A percentile compares a stretch with the other conserved stretches of the same genome.
These are phyloP conservation scores for Aureobasidium sp. DNA, from an alignment of 2,329 filamentous ascomycete species.

Conservation along the genomic window DNA sequence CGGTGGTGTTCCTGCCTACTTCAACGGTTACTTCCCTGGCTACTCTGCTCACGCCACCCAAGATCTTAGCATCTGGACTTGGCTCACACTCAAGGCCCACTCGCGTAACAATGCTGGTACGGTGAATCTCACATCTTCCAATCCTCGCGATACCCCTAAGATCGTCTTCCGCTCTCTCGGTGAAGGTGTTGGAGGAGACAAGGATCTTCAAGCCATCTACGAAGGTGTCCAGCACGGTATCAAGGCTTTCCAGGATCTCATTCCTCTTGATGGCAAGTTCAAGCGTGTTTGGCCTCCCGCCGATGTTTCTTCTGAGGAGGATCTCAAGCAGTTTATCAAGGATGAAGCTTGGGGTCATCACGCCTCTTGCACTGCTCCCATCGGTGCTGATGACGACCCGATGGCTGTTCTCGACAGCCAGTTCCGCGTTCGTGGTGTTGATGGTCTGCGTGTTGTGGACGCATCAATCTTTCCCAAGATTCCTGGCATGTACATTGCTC, in stretches of 20 bases:
- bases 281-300: slow-evolving; percentile 48
- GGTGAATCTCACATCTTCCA: slow-evolving; percentile 65
- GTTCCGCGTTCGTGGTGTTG: slow-evolving; percentile 45
- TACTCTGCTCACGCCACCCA: slow-evolving; percentile 53
- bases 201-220: slow-evolving; percentile 56
- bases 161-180: slow-evolving; percentile 70
- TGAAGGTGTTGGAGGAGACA: slow-evolving; percentile 45
- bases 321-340: slow-evolving; percentile 54
- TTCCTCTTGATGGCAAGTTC: slow-evolving; percentile 50
- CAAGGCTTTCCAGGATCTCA: slow-evolving; percentile 35
- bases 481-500: slow-evolving; percentile 30
- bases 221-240: slow-evolving; percentile 64
- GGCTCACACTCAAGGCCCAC: slow-evolving; percentile 67
- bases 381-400: slow-evolving; percentile 48
- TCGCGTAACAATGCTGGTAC: slow-evolving; percentile 68
- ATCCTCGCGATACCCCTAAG: slow-evolving; percentile 69
- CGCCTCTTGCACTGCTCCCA: slow-evolving; percentile 49
- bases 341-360: slow-evolving; percentile 60
- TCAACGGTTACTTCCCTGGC: slow-evolving; percentile 62
- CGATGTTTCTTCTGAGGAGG: slow-evolving; percentile 45
- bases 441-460: slow-evolving; percentile 49
- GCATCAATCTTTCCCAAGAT: slow-evolving; percentile 47
- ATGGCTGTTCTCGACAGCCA: slow-evolving; percentile 54
- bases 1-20: slow-evolving; percentile 60
- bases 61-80: slow-evolving; percentile 52